Evolutionary conservation across 257 asterid species (phyloP), one percentile per base, ranked within the genome.

Genomic region (Solanum lignicaule): DNA sequence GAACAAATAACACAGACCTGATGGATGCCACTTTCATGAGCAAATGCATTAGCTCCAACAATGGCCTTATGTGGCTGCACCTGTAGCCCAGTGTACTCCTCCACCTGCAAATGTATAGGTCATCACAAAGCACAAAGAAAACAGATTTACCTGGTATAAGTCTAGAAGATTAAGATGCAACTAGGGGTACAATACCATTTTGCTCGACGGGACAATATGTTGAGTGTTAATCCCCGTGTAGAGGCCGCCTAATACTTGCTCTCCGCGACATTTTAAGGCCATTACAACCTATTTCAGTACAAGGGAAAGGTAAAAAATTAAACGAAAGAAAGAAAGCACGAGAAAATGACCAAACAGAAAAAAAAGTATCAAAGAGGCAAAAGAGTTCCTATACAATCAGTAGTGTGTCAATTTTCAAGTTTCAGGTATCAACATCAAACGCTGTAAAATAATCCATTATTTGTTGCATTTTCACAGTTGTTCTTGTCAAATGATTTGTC

Each of bases 11-110:
- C 83, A 43, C 66, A 79, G 88, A 95, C 99, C 98, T 97, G 99
- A 93, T 97, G 99, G 90, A 95, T 95, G 55, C 99, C 99, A 93
- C 99, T 95, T 92, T 95, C 98, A 93, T 97, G 99, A 90, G 99
- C 98, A 91, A 97, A 97, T 79, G 99, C 99, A 92, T 97, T 97
- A 88, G 98, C 98, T 87, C 99, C 99, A 88, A 95, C 99, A 90
- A 95, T 95, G 84, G 98, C 98, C 92, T 97, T 97, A 91, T 97
- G 99, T 60, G 98, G 99, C 93, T 97, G 99, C 88, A 96, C 88
- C 14, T 93, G 98, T 69, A 97, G 93, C 75, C 99, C 99, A 87
- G 93, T 94, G 88, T 93, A 94, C 89, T 97, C 98, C 91, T 97
- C 99, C 36, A 97, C 99, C 99, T 97, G 92, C 87, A 92, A 73